These are phyloP conservation scores for Corylus avellana DNA, from an alignment of 306 rosid genomes.

Conservation along the genomic window DNA sequence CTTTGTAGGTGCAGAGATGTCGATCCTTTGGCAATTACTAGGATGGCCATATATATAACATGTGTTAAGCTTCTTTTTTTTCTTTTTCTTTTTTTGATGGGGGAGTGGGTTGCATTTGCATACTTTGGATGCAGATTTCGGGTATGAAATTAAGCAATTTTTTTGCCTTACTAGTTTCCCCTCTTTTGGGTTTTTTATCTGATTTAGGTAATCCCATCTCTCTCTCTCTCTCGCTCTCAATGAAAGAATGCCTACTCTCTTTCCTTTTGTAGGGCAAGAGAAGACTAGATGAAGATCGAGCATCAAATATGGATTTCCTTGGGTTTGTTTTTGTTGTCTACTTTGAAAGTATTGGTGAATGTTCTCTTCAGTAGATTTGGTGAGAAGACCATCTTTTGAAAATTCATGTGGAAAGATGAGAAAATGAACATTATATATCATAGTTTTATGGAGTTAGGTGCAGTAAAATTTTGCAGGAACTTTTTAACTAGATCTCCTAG, in stretches of 20 bases:
- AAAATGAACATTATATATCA: conserved; percentile 10
- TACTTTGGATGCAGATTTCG: not conserved
- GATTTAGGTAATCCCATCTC: conserved; percentile 32
- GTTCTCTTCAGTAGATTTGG: conserved; percentile 44
- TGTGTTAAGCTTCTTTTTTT: not conserved
- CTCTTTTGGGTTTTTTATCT: not conserved
- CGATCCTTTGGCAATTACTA: not conserved
- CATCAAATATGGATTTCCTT: conserved; percentile 57
- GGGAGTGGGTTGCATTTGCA: not conserved
- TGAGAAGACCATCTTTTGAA: conserved; percentile 32
- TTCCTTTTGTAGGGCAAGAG: conserved; percentile 82
- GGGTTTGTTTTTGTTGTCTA: conserved; percentile 50
- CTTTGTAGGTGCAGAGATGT: conserved; percentile 1
- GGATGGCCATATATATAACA: not conserved
- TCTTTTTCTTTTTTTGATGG: not conserved
- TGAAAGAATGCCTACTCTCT: conserved; percentile 60
- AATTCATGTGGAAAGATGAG: conserved; percentile 24
- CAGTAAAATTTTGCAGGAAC: conserved; percentile 18
- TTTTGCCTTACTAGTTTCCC: not conserved
- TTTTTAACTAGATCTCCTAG: conserved; percentile 12
- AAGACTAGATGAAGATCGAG: conserved; percentile 86
- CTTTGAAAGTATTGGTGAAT: conserved; percentile 44
- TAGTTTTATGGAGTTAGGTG: not conserved
- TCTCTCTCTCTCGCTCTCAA: conserved; percentile 51
- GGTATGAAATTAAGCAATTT: not conserved